These are phyloP conservation scores for Conticribra guillardii DNA, from an alignment of 108 stramenopile genomes.

Conservation along the genomic window DNA sequence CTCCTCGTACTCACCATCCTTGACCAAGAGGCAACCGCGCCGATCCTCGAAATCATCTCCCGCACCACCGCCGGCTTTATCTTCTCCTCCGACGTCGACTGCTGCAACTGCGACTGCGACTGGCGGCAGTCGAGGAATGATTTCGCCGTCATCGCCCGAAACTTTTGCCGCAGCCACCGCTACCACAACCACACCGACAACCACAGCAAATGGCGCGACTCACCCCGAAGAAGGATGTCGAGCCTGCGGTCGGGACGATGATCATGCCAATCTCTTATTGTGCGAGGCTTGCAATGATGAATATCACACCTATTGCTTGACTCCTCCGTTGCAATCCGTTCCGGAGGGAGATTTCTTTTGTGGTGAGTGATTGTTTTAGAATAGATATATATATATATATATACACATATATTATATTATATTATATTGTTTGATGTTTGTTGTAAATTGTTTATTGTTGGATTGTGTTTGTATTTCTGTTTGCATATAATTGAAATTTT, in stretches of 20 bases:
- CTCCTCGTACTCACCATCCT: no score
- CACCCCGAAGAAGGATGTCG: slow-evolving; percentile 62
- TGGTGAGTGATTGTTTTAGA: slow-evolving; percentile 50
- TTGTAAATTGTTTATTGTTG: no score
- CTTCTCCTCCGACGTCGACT: neutral
- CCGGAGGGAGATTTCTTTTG: slow-evolving; percentile 86
- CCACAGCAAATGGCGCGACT: neutral
- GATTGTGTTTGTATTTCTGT: no score
- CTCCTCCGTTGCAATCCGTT: slow-evolving; percentile 63
- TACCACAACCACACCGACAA: neutral
- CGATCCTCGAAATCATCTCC: no score
- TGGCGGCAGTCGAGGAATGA: neutral
- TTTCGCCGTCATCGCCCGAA: neutral
- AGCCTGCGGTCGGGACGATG: slow-evolving; percentile 70
- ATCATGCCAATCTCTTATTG: slow-evolving; percentile 80
- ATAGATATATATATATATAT: neutral
- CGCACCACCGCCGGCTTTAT: no score
- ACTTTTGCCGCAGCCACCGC: neutral
- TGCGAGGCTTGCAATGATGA: slow-evolving; percentile 86
- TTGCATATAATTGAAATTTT: no score
- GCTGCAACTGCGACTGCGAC: neutral
- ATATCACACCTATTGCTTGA: slow-evolving; percentile 83
- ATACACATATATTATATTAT: no score
- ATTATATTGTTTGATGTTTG: neutral
- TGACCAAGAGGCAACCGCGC: no score